These are phyloP conservation scores for Xylaria curta DNA, from an alignment of 495 filamentous ascomycete genomes.

Conservation along the genomic window DNA sequence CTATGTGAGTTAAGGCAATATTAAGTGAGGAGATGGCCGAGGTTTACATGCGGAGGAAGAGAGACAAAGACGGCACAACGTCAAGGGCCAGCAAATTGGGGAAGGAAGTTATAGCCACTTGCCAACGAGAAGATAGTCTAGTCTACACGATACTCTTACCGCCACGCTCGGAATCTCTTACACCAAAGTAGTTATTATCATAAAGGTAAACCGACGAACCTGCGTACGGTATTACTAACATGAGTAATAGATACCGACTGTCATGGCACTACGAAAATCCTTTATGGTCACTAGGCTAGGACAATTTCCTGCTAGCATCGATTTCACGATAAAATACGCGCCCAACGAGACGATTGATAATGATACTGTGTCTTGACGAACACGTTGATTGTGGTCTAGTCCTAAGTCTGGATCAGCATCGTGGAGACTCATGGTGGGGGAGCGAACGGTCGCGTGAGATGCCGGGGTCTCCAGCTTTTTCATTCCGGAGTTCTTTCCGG, in stretches of 20 bases:
- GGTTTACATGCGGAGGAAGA: slow-evolving; percentile 15
- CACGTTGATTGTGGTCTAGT: not conserved
- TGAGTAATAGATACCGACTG: not conserved
- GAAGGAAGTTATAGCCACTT: slow-evolving; percentile 16
- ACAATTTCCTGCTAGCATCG: slow-evolving; percentile 1
- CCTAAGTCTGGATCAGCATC: slow-evolving; percentile 14
- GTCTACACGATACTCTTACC: slow-evolving; percentile 16
- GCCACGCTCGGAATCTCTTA: not conserved
- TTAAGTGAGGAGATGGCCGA: slow-evolving; percentile 18
- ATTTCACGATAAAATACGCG: not conserved
- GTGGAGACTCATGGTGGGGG: slow-evolving; percentile 5
- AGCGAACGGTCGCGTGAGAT: slow-evolving; percentile 18
- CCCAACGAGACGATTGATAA: not conserved
- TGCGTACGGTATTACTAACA: not conserved
- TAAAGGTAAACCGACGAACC: slow-evolving; percentile 19
- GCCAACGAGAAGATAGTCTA: not conserved
- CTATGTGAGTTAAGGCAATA: not conserved
- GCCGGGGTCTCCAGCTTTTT: slow-evolving; percentile 17
- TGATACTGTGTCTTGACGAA: not conserved
- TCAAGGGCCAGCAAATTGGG: slow-evolving; percentile 20
- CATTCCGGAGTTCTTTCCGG: not conserved
- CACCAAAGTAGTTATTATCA: slow-evolving; percentile 13
- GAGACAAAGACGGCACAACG: slow-evolving; percentile 12
- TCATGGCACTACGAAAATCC: slow-evolving; percentile 4
- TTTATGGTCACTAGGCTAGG: slow-evolving; percentile 1